phyloP scores from a whole-genome alignment of 352 stramenopile genomes.

The Blastocystis sp. region DNA sequence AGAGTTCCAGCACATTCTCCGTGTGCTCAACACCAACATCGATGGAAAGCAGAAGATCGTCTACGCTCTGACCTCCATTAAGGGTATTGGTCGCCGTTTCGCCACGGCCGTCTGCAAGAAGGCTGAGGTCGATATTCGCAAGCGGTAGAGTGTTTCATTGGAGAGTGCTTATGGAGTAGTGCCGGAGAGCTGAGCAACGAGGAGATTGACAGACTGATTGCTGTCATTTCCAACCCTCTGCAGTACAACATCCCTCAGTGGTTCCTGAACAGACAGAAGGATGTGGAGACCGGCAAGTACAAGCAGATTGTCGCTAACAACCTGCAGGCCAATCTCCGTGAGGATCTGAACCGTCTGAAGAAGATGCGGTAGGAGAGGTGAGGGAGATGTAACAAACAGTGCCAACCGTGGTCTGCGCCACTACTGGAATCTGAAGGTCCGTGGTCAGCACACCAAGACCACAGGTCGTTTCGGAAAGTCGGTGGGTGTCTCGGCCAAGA shows the following conservation, averaged over 20 bases:
- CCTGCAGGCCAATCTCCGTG: slow-evolving; percentile 92
- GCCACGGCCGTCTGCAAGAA: slow-evolving; percentile 95
- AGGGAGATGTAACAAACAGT: not conserved
- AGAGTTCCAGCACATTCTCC: slow-evolving; percentile 99
- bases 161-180: slow-evolving; percentile 57
- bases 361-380: slow-evolving; percentile 80
- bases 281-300: slow-evolving; percentile 98
- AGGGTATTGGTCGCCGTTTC: slow-evolving; percentile 78
- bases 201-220: slow-evolving; percentile 97
- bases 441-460: slow-evolving; percentile 99
- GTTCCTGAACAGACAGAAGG: slow-evolving; percentile 99
- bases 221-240: slow-evolving; percentile 95
- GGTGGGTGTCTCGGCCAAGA: slow-evolving; percentile 55
- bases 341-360: slow-evolving; percentile 97
- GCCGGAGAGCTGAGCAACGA: slow-evolving; percentile 93
- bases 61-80: slow-evolving; percentile 81
- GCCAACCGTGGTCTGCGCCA: slow-evolving; percentile 95
- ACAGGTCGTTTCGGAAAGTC: slow-evolving; percentile 74
- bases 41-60: slow-evolving; percentile 79
- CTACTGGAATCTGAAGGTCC: slow-evolving; percentile 97
- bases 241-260: slow-evolving; percentile 99
- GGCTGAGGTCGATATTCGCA: slow-evolving; percentile 81
- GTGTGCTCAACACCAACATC: slow-evolving; percentile 99
- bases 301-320: slow-evolving; percentile 93
- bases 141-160: not conserved